Percentiles rank a stretch among this genome's conserved stretches.
Evolutionary conservation across 805 yeast genomes (phyloP).

Genomic region (Nakazawaea ishiwadae): DNA sequence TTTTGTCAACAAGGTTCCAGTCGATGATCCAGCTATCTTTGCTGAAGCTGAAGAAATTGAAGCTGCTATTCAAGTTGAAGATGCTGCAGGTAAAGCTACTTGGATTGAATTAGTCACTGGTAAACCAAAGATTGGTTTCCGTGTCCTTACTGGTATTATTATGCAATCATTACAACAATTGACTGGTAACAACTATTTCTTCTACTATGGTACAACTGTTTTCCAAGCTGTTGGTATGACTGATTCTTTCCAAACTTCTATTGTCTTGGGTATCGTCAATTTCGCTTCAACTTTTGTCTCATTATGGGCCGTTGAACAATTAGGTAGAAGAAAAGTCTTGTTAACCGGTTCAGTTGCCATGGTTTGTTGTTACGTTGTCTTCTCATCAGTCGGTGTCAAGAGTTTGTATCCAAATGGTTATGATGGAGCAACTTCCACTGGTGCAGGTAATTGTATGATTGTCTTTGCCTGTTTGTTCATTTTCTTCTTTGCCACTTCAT

Average conservation of each 20-base stretch:
- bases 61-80: conserved; percentile 46
- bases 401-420: conserved; percentile 29
- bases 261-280: conserved; percentile 42
- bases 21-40: conserved; percentile 26
- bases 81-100: conserved; percentile 42
- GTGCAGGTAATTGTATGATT: conserved; percentile 51
- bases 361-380: conserved; percentile 55
- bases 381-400: conserved; percentile 44
- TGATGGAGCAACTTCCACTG: conserved; percentile 21
- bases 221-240: conserved; percentile 41
- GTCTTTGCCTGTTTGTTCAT: conserved; percentile 61
- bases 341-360: conserved; percentile 60
- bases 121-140: conserved; percentile 38
- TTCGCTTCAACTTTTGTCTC: conserved; percentile 48
- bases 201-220: conserved; percentile 65
- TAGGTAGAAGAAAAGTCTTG: conserved; percentile 64
- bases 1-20: conserved; percentile 36
- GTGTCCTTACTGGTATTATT: conserved; percentile 44
- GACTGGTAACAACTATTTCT: conserved; percentile 68
- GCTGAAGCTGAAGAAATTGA: conserved; percentile 29
- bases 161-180: conserved; percentile 65
- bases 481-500: conserved; percentile 65
- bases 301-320: conserved; percentile 43
- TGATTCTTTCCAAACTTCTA: conserved; percentile 40
- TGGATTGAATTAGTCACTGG: conserved; percentile 50